Evolutionary conservation across 768 basidiomycete genomes (phyloP), one percentile per base, ranked within the genome.

Genomic region (Cystobasidium onofrii): DNA sequence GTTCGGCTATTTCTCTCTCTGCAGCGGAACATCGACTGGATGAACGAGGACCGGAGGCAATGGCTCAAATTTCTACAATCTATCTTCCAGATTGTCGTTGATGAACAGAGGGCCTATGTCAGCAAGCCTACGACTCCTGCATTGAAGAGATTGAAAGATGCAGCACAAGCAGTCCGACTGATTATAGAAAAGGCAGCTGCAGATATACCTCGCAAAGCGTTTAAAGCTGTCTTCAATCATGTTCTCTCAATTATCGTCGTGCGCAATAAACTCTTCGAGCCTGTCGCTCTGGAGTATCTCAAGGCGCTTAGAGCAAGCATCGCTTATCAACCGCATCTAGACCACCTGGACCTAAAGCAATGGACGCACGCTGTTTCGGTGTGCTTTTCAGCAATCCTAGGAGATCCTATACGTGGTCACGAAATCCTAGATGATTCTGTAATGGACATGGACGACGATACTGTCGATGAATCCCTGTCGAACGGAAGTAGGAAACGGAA

Each of bases 381-480:
- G 46, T 86, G 85, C 44, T 92, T 95, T 83, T 90, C 91, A 76
- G 86, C 88, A 3, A 83, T 93, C 27, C 81, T 97, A 3, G 87
- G 85, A 13, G 88, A 90, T 77, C 78, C 80, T 75, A 84, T 82
- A 66, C 46, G 52, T 17, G 74, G 73, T n/a, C 34, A 66, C 63
- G 76, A 55, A 73, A 74, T 77, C 34, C 39, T 76, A 34, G 77
- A 80, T 15, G 78, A 81, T 1, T 80, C 80, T 12, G 52, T 23
- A 1, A 39, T 67, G 10, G 80, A 79, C 10, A 75, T 77, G 0
- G 74, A 75, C 1, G 78, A 79, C 0, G 78, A 78, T 17, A 61
- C 63, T 54, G 10, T 54, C 39, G 27, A 31, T n/a, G 18, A 27
- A n/a, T 44, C 57, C 57, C 34, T 23, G 43, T 1, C 15, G 17